Evolutionary conservation across 352 stramenopile genomes (phyloP), one percentile per base, ranked within the genome.

Genomic region (Phytophthora colocasiae): DNA sequence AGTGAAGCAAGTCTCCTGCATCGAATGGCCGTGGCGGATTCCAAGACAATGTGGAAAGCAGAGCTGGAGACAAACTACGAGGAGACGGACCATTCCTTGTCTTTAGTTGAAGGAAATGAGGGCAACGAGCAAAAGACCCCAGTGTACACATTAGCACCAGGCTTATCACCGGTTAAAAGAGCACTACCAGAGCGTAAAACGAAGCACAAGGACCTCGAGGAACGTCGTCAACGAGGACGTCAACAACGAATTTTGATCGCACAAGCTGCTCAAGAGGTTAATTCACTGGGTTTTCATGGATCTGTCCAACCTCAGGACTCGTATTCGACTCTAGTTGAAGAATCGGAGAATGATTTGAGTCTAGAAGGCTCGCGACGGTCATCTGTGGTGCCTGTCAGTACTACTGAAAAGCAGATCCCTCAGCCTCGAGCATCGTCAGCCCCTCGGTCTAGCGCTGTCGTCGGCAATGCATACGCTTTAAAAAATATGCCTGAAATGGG

Each of bases 131-230:
- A 27, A 26, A 9, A 65, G 15, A 31, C 34, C 19, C 48, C 52
- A 36, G 34, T 51, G 2, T 61, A 58, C n/a, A 27, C 22, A 27
- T 48, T 66, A 54, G 48, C 47, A 2, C 66, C 50, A 22, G 31
- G 49, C 4, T 48, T 66, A 27, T 63, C 55, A 14, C 43, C 66
- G 14, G 54, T 71, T 5, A 67, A 66, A 44, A 56, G 81, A 54
- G 68, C 63, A 4, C 29, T 88, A 8, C 83, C 81, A 2, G 83
- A 90, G 15, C 81, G 83, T n/a, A 90, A 89, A 41, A 63, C 62
- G 5, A 92, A 89, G 47, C 76, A 92, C 58, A 81, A 79, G 8
- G 81, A 75, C 17, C 73, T 92, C 2, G 78, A 90, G 55, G 63
- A 85, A 32, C 77, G 83, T 17, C 79, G 83, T 1, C 78, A 89